Evolutionary conservation across 1,284 basidiomycete genomes (phyloP).

Genomic region (Cutaneotrichosporon spelunceum): DNA sequence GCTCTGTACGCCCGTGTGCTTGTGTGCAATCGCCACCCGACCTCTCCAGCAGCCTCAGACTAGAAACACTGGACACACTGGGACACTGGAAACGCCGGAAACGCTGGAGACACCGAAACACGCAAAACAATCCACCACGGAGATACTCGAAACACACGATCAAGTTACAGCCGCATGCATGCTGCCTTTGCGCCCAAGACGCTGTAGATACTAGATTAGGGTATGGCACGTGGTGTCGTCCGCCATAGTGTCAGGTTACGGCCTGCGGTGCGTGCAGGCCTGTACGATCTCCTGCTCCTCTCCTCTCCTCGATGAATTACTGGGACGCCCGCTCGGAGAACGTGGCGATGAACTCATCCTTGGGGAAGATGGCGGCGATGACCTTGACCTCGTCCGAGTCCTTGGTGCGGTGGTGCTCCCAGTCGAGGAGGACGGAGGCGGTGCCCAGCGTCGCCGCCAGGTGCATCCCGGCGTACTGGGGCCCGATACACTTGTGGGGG

Average conservation of each 20-base stretch:
- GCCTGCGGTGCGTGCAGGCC: background rate
- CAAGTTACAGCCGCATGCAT: background rate
- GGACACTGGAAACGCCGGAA: too few relatives aligned
- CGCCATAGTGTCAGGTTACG: background rate
- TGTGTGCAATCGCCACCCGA: too few relatives aligned
- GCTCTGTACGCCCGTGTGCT: background rate
- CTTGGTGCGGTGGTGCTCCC: conserved; percentile 80
- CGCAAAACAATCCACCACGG: too few relatives aligned
- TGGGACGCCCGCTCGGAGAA: conserved; percentile 51
- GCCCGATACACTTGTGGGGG: conserved; percentile 88
- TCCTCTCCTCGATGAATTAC: too few relatives aligned
- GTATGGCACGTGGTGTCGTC: conserved; percentile 5
- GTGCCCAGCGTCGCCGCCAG: conserved; percentile 80
- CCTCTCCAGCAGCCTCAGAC: too few relatives aligned
- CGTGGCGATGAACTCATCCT: conserved; percentile 82
- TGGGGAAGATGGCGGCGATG: conserved; percentile 88
- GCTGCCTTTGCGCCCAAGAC: conserved; percentile 5
- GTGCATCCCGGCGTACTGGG: conserved; percentile 91
- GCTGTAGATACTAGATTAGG: conserved; percentile 10
- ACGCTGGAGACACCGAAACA: too few relatives aligned
- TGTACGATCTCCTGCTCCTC: background rate
- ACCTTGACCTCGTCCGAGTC: conserved; percentile 81
- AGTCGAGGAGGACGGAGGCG: conserved; percentile 79
- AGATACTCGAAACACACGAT: background rate
- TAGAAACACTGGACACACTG: too few relatives aligned